phyloP scores from a whole-genome alignment of 768 basidiomycete genomes.

The Lactifluus pinguis region DNA sequence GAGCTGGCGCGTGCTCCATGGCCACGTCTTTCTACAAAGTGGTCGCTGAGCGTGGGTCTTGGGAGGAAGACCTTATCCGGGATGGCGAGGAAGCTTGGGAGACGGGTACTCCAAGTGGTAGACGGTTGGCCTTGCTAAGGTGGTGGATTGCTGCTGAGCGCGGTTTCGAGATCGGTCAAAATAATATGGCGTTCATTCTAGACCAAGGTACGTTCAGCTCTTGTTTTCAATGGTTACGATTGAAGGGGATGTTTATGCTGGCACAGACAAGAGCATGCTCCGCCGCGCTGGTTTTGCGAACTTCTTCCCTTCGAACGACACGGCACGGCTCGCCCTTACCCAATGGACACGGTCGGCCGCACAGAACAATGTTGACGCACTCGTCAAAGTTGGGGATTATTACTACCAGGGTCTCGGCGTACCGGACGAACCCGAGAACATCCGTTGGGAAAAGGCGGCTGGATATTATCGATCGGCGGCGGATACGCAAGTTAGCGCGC shows the following conservation, averaged over 20 bases:
- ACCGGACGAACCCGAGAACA: constrained; percentile 49
- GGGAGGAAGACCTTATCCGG: constrained; percentile 70
- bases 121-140: constrained; percentile 77
- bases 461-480: constrained; percentile 92
- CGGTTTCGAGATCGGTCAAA: constrained; percentile 88
- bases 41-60: constrained; percentile 84
- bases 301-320: constrained; percentile 68
- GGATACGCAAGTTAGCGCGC: constrained; percentile 83
- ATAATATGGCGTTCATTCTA: constrained; percentile 85
- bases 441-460: constrained; percentile 82
- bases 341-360: constrained; percentile 94
- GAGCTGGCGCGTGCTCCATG: constrained; percentile 74
- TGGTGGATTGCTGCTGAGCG: constrained; percentile 96
- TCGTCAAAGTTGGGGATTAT: constrained; percentile 98
- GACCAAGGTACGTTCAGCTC: constrained; percentile 63
- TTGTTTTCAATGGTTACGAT: neutral
- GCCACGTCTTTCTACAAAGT: constrained; percentile 92
- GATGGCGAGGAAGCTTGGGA: constrained; percentile 77
- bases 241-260: neutral
- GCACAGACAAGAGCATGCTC: constrained; percentile 58
- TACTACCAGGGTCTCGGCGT: constrained; percentile 89
- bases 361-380: constrained; percentile 91
- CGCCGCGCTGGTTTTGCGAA: constrained; percentile 61
- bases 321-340: constrained; percentile 74
- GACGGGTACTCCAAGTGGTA: constrained; percentile 58